A percentile compares a stretch with the other conserved stretches of the same genome.
phyloP scores from a whole-genome alignment of 768 basidiomycete genomes.

The Gelatoporia subvermispora region DNA sequence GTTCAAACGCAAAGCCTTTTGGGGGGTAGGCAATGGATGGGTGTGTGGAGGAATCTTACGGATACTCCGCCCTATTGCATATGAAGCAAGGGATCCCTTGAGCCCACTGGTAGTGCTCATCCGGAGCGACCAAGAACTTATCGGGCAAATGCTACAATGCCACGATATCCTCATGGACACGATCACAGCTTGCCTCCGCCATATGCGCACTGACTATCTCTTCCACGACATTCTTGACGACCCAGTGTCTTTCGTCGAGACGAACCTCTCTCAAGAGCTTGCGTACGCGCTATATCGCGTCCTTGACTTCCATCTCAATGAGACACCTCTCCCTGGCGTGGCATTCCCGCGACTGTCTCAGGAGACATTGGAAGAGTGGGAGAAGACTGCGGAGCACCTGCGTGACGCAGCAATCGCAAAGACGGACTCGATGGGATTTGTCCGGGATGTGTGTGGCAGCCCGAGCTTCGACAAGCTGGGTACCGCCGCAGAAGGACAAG shows the following conservation, averaged over 20 bases:
- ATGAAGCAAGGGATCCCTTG: background rate
- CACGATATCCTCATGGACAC: slow-evolving; percentile 11
- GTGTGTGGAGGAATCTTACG: slow-evolving; percentile 20
- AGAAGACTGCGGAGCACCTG: slow-evolving; percentile 7
- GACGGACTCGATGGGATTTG: slow-evolving; percentile 19
- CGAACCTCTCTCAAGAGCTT: slow-evolving; percentile 21
- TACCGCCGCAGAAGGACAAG: slow-evolving; percentile 20
- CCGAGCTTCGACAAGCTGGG: slow-evolving; percentile 17
- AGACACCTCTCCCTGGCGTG: background rate
- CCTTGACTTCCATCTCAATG: slow-evolving; percentile 9
- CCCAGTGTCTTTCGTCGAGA: slow-evolving; percentile 16
- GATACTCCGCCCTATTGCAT: slow-evolving; percentile 6
- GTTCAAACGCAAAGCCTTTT: slow-evolving; percentile 13
- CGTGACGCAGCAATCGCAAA: slow-evolving; percentile 9
- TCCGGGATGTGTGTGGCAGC: slow-evolving; percentile 21
- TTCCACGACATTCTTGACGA: slow-evolving; percentile 23
- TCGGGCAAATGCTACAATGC: background rate
- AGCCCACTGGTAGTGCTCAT: background rate
- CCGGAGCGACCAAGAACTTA: background rate
- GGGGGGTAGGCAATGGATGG: slow-evolving; percentile 26
- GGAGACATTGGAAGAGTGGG: slow-evolving; percentile 8
- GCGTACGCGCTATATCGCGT: slow-evolving; percentile 20
- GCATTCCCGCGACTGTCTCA: background rate
- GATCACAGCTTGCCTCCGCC: slow-evolving; percentile 8
- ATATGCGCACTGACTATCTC: slow-evolving; percentile 12